Percentiles rank a stretch among this genome's conserved stretches.
phyloP scores from a whole-genome alignment of 1,284 basidiomycete species.

The Cutaneotrichosporon cavernicola region DNA sequence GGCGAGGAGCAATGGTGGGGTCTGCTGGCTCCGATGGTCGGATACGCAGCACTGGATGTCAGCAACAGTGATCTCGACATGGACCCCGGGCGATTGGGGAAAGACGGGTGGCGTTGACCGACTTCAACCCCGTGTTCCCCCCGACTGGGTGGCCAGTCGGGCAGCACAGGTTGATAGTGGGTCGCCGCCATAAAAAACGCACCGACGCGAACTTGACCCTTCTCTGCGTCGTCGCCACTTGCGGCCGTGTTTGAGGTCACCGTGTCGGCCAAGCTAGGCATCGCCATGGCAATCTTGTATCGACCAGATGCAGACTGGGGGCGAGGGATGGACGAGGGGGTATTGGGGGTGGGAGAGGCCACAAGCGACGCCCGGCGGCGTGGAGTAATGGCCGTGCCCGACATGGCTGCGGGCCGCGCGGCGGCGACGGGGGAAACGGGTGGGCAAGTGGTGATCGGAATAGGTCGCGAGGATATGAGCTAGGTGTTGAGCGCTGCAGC shows the following conservation, averaged over 20 bases:
- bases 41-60: conserved; percentile 77
- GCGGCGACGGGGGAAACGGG: not conserved
- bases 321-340: conserved; percentile 35
- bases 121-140: not conserved
- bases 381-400: conserved; percentile 18
- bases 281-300: conserved; percentile 12
- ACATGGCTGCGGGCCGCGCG: conserved; percentile 9
- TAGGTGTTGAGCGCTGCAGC: not conserved
- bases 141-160: not conserved
- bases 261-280: not conserved
- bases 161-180: not conserved
- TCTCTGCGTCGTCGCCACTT: conserved; percentile 28
- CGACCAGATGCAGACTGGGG: conserved; percentile 35
- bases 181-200: conserved; percentile 22
- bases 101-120: not conserved
- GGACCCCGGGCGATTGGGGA: not conserved
- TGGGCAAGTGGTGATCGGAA: not conserved
- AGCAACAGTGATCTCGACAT: not conserved
- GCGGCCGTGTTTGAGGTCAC: conserved; percentile 1
- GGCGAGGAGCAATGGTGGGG: conserved; percentile 81
- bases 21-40: conserved; percentile 85
- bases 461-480: not conserved
- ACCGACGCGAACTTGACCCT: conserved; percentile 48
- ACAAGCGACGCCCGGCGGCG: conserved; percentile 28
- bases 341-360: conserved; percentile 29